These are phyloP conservation scores for Blastocystis sp. DNA, from an alignment of 352 stramenopile genomes.

Conservation along the genomic window DNA sequence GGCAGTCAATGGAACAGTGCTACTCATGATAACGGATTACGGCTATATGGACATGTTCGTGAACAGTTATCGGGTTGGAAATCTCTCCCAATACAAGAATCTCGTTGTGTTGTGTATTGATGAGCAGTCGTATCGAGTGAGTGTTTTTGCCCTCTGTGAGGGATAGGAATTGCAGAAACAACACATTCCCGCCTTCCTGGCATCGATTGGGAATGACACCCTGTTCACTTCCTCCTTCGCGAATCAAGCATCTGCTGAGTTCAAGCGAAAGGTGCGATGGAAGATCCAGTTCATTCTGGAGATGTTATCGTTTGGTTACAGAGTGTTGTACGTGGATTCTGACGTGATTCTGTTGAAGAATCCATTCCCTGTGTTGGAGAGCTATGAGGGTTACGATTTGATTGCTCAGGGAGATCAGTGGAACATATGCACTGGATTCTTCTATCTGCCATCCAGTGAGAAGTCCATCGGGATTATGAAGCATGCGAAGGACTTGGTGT, in stretches of 20 bases:
- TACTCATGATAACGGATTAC: not conserved
- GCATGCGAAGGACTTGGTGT: not conserved
- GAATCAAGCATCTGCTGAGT: conserved; percentile 27
- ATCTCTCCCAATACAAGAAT: conserved; percentile 31
- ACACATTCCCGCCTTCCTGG: conserved; percentile 8
- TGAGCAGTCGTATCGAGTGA: conserved; percentile 34
- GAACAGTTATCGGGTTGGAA: not conserved
- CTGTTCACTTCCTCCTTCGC: not conserved
- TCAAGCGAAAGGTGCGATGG: conserved; percentile 27
- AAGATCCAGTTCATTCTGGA: not conserved
- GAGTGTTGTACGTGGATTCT: not conserved
- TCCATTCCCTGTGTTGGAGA: not conserved
- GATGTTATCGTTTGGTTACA: not conserved
- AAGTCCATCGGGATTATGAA: not conserved
- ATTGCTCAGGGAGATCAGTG: not conserved
- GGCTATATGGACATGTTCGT: conserved; percentile 55
- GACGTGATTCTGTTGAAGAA: not conserved
- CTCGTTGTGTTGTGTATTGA: conserved; percentile 39
- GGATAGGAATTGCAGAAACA: conserved; percentile 12
- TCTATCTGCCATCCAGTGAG: not conserved
- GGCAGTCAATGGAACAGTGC: not conserved
- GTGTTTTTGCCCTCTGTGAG: not conserved
- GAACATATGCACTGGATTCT: not conserved
- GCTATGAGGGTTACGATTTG: not conserved
- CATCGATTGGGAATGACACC: not conserved